Percentiles rank a stretch among this genome's conserved stretches.
Evolutionary conservation across 2,329 filamentous ascomycete species (phyloP).

Genomic region (Aspergillus candidus): DNA sequence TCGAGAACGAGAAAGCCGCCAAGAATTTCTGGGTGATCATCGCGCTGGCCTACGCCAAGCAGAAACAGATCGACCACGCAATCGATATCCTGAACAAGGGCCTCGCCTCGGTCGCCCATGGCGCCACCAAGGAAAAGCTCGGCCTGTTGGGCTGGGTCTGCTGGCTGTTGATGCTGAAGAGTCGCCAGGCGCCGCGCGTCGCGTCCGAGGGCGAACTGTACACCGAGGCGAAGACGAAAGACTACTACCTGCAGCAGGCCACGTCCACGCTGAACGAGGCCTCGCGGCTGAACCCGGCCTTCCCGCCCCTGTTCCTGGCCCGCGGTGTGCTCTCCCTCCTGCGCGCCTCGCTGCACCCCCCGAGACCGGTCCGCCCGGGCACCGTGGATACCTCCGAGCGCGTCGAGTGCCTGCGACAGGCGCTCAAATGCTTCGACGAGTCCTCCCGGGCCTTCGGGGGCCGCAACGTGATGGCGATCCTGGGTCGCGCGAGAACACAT

Average conservation of each 20-base stretch:
- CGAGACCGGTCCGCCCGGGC: conserved; percentile 58
- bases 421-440: conserved; percentile 91
- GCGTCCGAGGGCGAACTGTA: conserved; percentile 58
- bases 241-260: conserved; percentile 84
- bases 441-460: conserved; percentile 76
- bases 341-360: conserved; percentile 74
- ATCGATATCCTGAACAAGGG: conserved; percentile 67
- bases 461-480: conserved; percentile 83
- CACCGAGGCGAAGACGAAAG: conserved; percentile 80
- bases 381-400: conserved; percentile 62
- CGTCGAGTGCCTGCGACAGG: conserved; percentile 73
- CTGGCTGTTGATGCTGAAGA: conserved; percentile 89
- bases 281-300: conserved; percentile 86
- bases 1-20: conserved; percentile 88
- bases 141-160: conserved; percentile 78
- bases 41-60: conserved; percentile 91
- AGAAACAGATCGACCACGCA: conserved; percentile 82
- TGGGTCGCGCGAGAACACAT: conserved; percentile 81
- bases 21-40: conserved; percentile 98
- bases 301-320: conserved; percentile 83
- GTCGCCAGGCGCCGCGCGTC: conserved; percentile 68
- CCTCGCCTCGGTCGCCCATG: conserved; percentile 62
- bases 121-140: conserved; percentile 72
- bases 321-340: conserved; percentile 84
- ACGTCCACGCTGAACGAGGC: conserved; percentile 91